A percentile compares a stretch with the other conserved stretches of the same genome.
Conservation (phyloP, 2,329 filamentous ascomycete species). For the Exophiala mesophila region DNA sequence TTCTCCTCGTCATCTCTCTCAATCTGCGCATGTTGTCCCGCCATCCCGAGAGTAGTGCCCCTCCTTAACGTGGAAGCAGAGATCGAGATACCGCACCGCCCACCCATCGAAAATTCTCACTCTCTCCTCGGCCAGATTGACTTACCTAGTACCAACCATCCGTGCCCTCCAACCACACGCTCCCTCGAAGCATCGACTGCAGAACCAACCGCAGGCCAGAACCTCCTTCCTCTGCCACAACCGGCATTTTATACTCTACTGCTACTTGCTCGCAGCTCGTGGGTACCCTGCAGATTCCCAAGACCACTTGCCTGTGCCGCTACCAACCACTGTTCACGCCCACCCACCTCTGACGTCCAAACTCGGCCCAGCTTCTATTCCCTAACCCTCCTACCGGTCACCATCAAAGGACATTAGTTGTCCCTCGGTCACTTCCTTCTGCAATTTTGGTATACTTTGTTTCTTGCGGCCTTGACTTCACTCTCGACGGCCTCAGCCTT, state of each 20-base stretch:
- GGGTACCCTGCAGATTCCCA: constrained; percentile 14
- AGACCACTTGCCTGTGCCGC: constrained; percentile 1
- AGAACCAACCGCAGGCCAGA: constrained; percentile 16
- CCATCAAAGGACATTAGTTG: background rate
- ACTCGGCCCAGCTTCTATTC: background rate
- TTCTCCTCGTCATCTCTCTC: too few relatives aligned
- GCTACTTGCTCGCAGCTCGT: constrained; percentile 5
- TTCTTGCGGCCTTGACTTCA: too few relatives aligned
- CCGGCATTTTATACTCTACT: constrained; percentile 15
- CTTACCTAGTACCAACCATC: too few relatives aligned
- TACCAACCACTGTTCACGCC: constrained; percentile 15
- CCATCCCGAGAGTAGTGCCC: too few relatives aligned
- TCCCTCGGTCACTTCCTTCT: background rate
- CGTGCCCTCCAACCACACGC: constrained; percentile 9
- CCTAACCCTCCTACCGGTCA: background rate
- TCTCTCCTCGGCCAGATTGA: too few relatives aligned
- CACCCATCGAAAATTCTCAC: too few relatives aligned
- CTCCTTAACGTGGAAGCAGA: too few relatives aligned
- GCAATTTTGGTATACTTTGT: too few relatives aligned
- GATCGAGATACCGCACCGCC: too few relatives aligned
- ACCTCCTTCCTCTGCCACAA: constrained; percentile 17
- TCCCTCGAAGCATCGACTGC: constrained; percentile 7
- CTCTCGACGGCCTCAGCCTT: too few relatives aligned
- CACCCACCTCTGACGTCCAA: constrained; percentile 21
- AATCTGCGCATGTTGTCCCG: too few relatives aligned